Evolutionary conservation across 2,329 filamentous ascomycete genomes (phyloP).

Genomic region (Aspergillus brunneoviolaceus): DNA sequence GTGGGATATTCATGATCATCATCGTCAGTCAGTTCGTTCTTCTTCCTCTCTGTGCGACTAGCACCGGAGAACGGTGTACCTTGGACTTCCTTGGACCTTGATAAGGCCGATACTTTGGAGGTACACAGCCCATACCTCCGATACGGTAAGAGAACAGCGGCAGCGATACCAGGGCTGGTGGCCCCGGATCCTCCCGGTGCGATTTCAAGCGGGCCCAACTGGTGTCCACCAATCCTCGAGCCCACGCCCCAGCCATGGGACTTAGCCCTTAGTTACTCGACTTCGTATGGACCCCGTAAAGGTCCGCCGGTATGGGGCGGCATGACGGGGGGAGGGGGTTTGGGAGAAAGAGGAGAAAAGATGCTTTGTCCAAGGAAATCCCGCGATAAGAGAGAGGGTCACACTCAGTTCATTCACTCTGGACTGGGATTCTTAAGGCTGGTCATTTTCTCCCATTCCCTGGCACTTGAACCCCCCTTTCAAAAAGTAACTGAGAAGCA

Average conservation of each 20-base stretch:
- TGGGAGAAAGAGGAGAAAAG: neutral
- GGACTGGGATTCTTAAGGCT: neutral
- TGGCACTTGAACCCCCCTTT: neutral
- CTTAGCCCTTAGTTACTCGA: neutral
- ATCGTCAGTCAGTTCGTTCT: neutral
- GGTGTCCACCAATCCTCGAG: conserved; percentile 19
- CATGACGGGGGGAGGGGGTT: neutral
- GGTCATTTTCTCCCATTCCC: neutral
- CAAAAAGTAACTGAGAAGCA: neutral
- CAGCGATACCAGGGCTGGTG: conserved; percentile 1
- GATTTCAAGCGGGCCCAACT: conserved; percentile 6
- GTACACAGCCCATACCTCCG: neutral
- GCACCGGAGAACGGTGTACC: neutral
- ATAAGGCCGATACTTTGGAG: conserved; percentile 2
- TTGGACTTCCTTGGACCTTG: neutral
- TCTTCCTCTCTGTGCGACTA: neutral
- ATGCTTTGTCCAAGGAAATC: neutral
- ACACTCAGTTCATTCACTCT: conserved; percentile 4
- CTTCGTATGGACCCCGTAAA: conserved; percentile 9
- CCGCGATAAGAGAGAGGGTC: conserved; percentile 14
- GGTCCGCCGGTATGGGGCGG: neutral
- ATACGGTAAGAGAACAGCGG: conserved; percentile 5
- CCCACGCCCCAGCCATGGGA: conserved; percentile 15
- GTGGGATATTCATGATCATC: neutral
- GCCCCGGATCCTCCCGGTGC: conserved; percentile 21